phyloP scores from a whole-genome alignment of 352 stramenopile genomes.

The Phytophthora meadii region DNA sequence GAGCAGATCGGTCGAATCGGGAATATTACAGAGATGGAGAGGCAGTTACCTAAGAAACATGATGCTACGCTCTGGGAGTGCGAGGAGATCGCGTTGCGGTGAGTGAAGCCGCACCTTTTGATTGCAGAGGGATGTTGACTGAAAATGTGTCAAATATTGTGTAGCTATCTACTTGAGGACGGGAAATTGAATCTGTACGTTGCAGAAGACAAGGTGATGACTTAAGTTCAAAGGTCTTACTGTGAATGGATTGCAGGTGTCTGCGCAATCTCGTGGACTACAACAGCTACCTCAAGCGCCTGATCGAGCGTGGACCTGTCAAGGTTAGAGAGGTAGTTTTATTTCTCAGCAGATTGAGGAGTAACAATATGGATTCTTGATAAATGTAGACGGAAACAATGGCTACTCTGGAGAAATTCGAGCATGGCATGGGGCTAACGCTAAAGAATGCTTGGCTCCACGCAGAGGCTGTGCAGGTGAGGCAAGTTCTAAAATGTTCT shows the following conservation, averaged over 20 bases:
- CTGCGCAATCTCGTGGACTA: conserved; percentile 86
- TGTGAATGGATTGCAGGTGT: conserved; percentile 43
- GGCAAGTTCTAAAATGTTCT: neutral
- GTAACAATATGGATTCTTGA: conserved; percentile 3
- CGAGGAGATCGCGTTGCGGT: conserved; percentile 87
- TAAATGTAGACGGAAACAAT: conserved; percentile 62
- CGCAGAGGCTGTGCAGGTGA: conserved; percentile 85
- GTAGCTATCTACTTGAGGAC: conserved; percentile 90
- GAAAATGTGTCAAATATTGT: neutral
- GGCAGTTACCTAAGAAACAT: conserved; percentile 80
- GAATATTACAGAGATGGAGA: conserved; percentile 91
- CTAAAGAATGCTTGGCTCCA: conserved; percentile 92
- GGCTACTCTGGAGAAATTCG: conserved; percentile 83
- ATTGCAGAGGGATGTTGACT: neutral
- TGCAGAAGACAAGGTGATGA: neutral
- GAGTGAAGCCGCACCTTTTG: neutral
- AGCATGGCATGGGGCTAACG: conserved; percentile 88
- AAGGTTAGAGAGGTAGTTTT: conserved; percentile 44
- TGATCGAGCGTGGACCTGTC: conserved; percentile 66
- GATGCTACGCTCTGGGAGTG: conserved; percentile 92
- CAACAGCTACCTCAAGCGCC: conserved; percentile 78
- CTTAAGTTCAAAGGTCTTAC: neutral
- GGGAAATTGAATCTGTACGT: conserved; percentile 91
- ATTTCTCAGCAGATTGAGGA: neutral
- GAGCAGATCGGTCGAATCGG: conserved; percentile 89